Evolutionary conservation across 2,329 filamentous ascomycete species (phyloP), one percentile per base, ranked within the genome.

Genomic region (Geoglossum cookeanum): DNA sequence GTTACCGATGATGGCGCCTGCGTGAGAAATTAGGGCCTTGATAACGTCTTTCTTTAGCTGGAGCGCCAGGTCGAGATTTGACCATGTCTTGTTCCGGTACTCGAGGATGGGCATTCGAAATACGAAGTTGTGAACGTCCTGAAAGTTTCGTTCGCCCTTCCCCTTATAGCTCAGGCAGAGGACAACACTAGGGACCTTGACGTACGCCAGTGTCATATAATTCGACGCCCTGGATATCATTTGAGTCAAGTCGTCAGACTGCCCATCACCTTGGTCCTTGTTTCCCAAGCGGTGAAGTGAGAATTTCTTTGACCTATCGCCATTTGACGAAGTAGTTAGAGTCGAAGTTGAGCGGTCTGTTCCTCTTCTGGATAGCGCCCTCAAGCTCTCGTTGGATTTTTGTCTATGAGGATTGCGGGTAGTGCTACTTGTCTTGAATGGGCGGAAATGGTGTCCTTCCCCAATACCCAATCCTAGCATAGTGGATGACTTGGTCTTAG

Each of bases 11-110:
- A 98, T 96, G 58, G 92, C 89, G 39, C 92, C 92, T 0, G 91
- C 90, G 66, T 98, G 92, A 1, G 87, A 92, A 64, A 98, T 94
- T 51, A 98, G 77, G 0, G 92, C 91, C 65, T 89, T 87, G 66
- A 95, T 87, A 58, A 97, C 86, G 52, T 94, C 90, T 67, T 90
- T 94, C 73, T 98, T 97, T 57, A 98, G 77, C 13, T 89, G 85
- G 53, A 97, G 76, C 0, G 91, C 90, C 8, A 98, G 79, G 65
- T 98, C 92, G 5, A 98, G 78, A 68, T 97, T 98, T 5, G 89
- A 96, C 92, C 92, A 98, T 7, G 90, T 97, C 75, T 98, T 98
- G 76, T 98, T 98, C 61, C 88, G 82, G 72, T 95, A 97, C 68
- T 98, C 92, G 52, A 98, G 83, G 1, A 86, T 85, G 3, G 92